Base-by-base conservation (phyloP, 805 yeast species). In the Kockiozyma suomiensis region DNA sequence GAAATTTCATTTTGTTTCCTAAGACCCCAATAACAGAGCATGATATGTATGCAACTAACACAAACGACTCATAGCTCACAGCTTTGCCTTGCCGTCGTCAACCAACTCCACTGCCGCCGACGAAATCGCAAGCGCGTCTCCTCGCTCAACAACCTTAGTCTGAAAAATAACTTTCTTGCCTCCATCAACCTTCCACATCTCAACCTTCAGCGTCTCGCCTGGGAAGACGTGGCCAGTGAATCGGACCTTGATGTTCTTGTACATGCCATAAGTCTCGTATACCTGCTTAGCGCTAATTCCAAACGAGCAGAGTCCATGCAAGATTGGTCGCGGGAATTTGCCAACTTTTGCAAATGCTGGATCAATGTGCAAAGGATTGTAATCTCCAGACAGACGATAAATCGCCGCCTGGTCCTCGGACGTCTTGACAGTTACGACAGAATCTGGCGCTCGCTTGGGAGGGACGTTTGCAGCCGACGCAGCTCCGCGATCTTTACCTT, bases 211-310 rank as follows among this genome's bases (percentile, higher is more conserved):
- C 15, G 88, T 85, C 75, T 93, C 97, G 66, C 98, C 99, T 7
- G 97, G 97, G 82, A 83, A 92, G 25, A 93, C 97, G 69, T 88
- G 86, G 70, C 91, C 91, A 21, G 96, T 82, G 75, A 93, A 93
- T 72, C 98, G 85, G 15, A 84, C 94, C 79, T 93, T 93, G 73
- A 90, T 81, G 78, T 91, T 97, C 70, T 82, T 82, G 74, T 86
- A 88, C 40, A 81, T 79, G 49, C 99, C 98, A 74, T 77, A 93
- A 70, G 88, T 81, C 69, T 91, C 97, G 69, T 81, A 79, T 66
- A 93, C 79, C 17, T 83, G 81, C 73, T 92, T 90, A 32, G 86
- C 87, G 43, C 88, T 77, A 60, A 92, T 82, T 62, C 99, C 99
- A 73, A 89, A 84, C 19, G 89, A 82, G 70, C 96, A 88, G 75